phyloP scores from a whole-genome alignment of 768 basidiomycete genomes.

The Panellus pusillus region DNA sequence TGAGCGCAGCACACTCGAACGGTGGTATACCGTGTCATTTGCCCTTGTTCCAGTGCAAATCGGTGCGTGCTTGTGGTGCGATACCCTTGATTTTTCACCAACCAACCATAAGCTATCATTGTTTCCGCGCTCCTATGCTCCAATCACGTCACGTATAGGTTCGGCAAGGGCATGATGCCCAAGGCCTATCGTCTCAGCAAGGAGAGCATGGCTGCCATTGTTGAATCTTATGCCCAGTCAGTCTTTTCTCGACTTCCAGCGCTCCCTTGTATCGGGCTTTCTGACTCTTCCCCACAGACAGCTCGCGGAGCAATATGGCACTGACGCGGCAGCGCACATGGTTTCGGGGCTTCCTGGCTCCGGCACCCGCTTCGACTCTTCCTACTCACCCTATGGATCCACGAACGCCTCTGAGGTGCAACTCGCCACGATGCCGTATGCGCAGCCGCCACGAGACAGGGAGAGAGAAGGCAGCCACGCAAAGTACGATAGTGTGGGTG shows the following conservation, averaged over 20 bases:
- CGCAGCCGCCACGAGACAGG: background rate
- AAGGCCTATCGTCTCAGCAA: conserved; percentile 75
- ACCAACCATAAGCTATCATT: conserved; percentile 39
- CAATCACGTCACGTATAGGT: conserved; percentile 83
- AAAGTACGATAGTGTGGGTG: conserved; percentile 7
- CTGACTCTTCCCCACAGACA: conserved; percentile 45
- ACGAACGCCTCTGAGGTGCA: conserved; percentile 1
- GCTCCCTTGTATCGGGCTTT: background rate
- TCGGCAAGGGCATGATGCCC: conserved; percentile 89
- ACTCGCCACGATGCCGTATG: conserved; percentile 12
- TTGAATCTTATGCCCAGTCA: conserved; percentile 81
- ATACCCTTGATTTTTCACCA: too few species aligned
- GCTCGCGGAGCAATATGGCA: conserved; percentile 70
- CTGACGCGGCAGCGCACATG: conserved; percentile 55
- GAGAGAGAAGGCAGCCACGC: background rate
- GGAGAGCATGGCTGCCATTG: conserved; percentile 75
- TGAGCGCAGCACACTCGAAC: conserved; percentile 50
- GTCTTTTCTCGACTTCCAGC: conserved; percentile 18
- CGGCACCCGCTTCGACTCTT: background rate
- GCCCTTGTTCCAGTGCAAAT: conserved; percentile 70
- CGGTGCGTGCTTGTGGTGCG: conserved; percentile 20
- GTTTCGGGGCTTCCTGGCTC: conserved; percentile 22
- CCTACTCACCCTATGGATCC: background rate
- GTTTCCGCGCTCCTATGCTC: conserved; percentile 67
- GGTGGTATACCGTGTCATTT: conserved; percentile 70